These are phyloP conservation scores for Usnea hakonensis DNA, from an alignment of 495 filamentous ascomycete genomes.

Conservation along the genomic window DNA sequence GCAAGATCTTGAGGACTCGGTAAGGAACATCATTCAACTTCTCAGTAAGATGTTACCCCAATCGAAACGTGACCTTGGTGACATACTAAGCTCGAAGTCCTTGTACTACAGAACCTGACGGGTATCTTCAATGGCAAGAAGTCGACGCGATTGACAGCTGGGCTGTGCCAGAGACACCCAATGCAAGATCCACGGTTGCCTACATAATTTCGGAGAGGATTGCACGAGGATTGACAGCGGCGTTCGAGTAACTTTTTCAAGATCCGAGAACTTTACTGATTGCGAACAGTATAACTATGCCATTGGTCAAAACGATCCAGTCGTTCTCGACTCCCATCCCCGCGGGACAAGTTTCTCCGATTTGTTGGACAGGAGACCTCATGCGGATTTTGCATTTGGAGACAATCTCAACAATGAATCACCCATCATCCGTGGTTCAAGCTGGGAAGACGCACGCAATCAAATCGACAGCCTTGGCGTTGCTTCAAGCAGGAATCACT, in stretches of 20 bases:
- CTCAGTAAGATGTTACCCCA: constrained; percentile 12
- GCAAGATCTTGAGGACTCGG: constrained; percentile 10
- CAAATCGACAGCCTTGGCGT: neutral
- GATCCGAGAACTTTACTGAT: neutral
- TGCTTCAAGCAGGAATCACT: constrained; percentile 7
- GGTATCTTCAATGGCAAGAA: constrained; percentile 27
- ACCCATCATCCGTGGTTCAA: neutral
- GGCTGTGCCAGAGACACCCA: constrained; percentile 4
- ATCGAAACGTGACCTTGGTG: neutral
- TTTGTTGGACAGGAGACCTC: constrained; percentile 11
- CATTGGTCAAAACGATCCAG: neutral
- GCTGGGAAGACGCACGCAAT: neutral
- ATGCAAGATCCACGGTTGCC: neutral
- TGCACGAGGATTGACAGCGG: constrained; percentile 1
- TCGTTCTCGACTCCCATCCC: neutral
- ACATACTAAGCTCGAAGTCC: neutral
- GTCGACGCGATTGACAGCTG: constrained; percentile 15
- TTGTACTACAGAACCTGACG: constrained; percentile 20
- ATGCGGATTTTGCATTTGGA: constrained; percentile 10
- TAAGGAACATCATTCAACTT: constrained; percentile 20
- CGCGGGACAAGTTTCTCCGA: neutral
- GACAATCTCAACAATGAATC: constrained; percentile 12
- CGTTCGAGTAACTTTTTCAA: neutral
- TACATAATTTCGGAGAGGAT: constrained; percentile 5
- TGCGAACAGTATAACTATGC: neutral